Base-by-base conservation (phyloP, 2,329 filamentous ascomycete species). In the Talaromyces sp. region DNA sequence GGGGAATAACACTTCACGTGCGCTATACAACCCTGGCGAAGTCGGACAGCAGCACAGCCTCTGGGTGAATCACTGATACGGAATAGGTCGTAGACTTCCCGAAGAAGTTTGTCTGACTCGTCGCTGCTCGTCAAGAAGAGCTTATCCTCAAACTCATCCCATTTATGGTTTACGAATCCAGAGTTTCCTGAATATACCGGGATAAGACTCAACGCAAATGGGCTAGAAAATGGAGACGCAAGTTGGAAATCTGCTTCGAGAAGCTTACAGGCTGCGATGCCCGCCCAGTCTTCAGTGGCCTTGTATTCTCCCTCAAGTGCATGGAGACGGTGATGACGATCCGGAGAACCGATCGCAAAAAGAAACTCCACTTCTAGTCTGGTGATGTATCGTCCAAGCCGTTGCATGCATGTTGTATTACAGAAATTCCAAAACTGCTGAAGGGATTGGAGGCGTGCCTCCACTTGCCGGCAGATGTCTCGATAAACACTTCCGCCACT, bases 251-350 rank as follows among this genome's bases (percentile, higher is more conserved):
- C n/a, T n/a, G n/a, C n/a, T n/a, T n/a, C n/a, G n/a, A n/a, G n/a
- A n/a, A n/a, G n/a, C n/a, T n/a, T n/a, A n/a, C n/a, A n/a, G n/a
- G n/a, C n/a, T n/a, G n/a, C n/a, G n/a, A n/a, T n/a, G n/a, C n/a
- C n/a, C n/a, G n/a, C n/a, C n/a, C n/a, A n/a, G n/a, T n/a, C 51
- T 53, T 53, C 24, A n/a, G 26, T 32, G 29, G 17, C 17, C n/a
- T 53, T 31, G 24, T 53, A 58, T 73, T 73, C 24, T 63, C 66
- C 43, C 70, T 70, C 5, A 67, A 72, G 50, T 62, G 72, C 13
- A 69, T 75, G 60, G 72, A 72, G 61, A 69, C 69, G 62, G 64
- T 66, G 63, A 68, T 57, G 61, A 64, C 69, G 71, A 66, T 70
- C 69, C 58, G 46, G 53, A 68, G 67, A 51, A 69, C 51, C 51